Conservation (phyloP, 169 alveolate genomes). For the Theileria parva region DNA sequence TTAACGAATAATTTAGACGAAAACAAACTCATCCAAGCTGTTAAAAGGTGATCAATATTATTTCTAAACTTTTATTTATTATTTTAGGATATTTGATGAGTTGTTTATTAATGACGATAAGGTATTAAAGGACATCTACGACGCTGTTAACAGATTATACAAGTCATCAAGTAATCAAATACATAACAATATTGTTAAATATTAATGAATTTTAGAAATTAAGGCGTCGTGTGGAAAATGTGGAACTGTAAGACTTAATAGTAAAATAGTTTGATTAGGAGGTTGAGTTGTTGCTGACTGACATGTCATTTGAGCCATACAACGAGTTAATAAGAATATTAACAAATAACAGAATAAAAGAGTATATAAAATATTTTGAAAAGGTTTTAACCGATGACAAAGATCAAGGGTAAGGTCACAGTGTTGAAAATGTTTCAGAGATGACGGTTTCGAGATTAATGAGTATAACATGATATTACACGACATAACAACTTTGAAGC, state of each 20-base stretch:
- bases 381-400: conserved; percentile 4
- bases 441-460: not conserved
- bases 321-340: conserved; percentile 35
- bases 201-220: not conserved
- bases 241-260: not conserved
- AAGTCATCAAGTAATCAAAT: not conserved
- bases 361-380: conserved; percentile 44
- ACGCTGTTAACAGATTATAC: not conserved
- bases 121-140: conserved; percentile 1
- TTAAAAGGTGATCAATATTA: not conserved
- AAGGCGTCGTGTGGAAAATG: not conserved
- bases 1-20: not conserved
- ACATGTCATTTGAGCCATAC: conserved; percentile 27
- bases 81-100: conserved; percentile 16
- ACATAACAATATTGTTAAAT: not conserved
- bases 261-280: not conserved
- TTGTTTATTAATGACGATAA: conserved; percentile 5
- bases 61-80: not conserved
- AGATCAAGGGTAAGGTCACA: not conserved
- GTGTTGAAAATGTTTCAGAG: not conserved
- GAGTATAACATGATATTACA: not conserved
- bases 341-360: conserved; percentile 40
- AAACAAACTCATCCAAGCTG: conserved; percentile 19
- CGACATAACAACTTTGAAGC: not conserved
- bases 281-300: not conserved